A percentile compares a stretch with the other conserved stretches of the same genome.
These are phyloP conservation scores for Seiridium unicorne DNA, from an alignment of 2,329 filamentous ascomycete species.

Conservation along the genomic window DNA sequence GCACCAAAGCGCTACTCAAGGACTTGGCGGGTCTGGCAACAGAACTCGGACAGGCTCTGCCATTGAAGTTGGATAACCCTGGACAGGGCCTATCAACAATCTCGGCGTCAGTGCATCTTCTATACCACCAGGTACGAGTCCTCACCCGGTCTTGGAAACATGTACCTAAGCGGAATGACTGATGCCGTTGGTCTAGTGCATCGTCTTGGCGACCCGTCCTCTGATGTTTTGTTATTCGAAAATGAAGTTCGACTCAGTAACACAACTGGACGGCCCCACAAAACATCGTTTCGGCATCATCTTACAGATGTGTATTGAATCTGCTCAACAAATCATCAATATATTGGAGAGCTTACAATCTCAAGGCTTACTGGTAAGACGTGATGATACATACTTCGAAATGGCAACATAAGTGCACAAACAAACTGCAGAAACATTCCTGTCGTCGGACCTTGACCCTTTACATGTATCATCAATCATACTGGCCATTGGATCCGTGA, in stretches of 20 bases:
- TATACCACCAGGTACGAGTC: slow-evolving; percentile 30
- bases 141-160: too few relatives aligned
- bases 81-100: slow-evolving; percentile 26
- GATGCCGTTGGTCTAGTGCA: slow-evolving; percentile 19
- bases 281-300: slow-evolving; percentile 27
- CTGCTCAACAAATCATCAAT: slow-evolving; percentile 35
- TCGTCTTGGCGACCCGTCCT: slow-evolving; percentile 29
- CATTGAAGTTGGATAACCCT: slow-evolving; percentile 23
- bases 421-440: not conserved
- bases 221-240: slow-evolving; percentile 31
- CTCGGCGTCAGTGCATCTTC: slow-evolving; percentile 28
- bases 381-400: too few relatives aligned
- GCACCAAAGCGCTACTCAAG: slow-evolving; percentile 27
- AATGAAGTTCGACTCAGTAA: slow-evolving; percentile 25
- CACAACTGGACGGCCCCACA: slow-evolving; percentile 11
- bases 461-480: slow-evolving; percentile 4
- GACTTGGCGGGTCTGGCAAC: slow-evolving; percentile 26
- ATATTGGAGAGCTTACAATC: slow-evolving; percentile 23
- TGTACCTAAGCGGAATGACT: too few relatives aligned
- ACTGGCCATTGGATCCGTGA: not conserved
- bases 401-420: not conserved
- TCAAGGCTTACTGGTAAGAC: slow-evolving; percentile 5
- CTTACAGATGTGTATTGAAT: slow-evolving; percentile 32
- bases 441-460: slow-evolving; percentile 8
- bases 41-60: slow-evolving; percentile 27